Percentiles rank a stretch among this genome's conserved stretches.
Conservation (phyloP, 208 protist species). For the Kentomonas sorsogonicus region DNA sequence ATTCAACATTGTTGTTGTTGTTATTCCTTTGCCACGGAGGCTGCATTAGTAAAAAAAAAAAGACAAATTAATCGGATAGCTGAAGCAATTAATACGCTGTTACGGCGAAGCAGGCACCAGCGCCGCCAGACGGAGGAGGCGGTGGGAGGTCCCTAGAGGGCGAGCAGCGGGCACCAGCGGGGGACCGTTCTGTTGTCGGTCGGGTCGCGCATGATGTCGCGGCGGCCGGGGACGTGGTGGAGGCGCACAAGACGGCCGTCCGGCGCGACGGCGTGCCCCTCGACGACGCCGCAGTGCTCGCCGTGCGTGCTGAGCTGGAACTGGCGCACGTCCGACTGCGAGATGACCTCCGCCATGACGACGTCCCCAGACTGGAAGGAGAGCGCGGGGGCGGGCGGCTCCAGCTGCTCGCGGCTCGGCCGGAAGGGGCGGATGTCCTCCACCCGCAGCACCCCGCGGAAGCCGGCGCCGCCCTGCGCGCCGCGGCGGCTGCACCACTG, state of each 20-base stretch:
- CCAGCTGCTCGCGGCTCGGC: conserved; percentile 44
- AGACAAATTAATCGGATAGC: no score
- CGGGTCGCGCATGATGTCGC: conserved; percentile 35
- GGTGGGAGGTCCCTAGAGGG: no score
- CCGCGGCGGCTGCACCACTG: conserved; percentile 46
- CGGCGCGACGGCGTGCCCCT: conserved; percentile 16
- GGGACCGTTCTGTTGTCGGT: conserved; percentile 17
- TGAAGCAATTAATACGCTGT: no score
- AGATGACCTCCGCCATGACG: conserved; percentile 64
- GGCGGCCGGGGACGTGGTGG: conserved; percentile 20
- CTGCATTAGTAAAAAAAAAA: no score
- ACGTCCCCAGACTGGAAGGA: conserved; percentile 61
- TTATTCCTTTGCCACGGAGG: no score
- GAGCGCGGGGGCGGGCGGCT: conserved; percentile 39
- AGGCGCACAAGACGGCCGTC: conserved; percentile 38
- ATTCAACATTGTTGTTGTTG: no score
- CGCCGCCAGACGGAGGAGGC: no score
- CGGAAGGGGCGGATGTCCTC: conserved; percentile 75
- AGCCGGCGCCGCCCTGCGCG: conserved; percentile 17
- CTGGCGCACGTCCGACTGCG: conserved; percentile 72
- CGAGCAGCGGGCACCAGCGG: conserved; percentile 19
- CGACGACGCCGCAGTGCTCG: conserved; percentile 56
- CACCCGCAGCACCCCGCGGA: conserved; percentile 59
- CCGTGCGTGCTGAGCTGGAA: conserved; percentile 65
- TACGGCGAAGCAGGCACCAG: no score